Conservation (phyloP, 2,329 filamentous ascomycete species). For the Talaromyces islandicus region DNA sequence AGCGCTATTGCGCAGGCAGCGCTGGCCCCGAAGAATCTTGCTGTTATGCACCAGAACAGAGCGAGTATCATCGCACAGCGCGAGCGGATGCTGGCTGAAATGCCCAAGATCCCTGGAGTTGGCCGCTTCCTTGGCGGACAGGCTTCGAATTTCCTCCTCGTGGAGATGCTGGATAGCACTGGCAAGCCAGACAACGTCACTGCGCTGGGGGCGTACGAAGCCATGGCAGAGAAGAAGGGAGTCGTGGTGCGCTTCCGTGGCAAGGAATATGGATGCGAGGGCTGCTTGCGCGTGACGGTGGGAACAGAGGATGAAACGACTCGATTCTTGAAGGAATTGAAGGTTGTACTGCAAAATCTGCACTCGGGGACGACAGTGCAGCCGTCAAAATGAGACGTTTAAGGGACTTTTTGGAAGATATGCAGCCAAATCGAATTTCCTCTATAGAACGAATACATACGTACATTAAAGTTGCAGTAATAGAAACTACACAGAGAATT, state of each 20-base stretch:
- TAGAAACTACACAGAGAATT: background rate
- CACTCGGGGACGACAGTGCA: conserved; percentile 32
- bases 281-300: conserved; percentile 85
- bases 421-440: background rate
- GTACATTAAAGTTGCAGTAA: background rate
- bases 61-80: conserved; percentile 69
- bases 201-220: conserved; percentile 76
- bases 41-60: conserved; percentile 65
- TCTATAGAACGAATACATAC: background rate
- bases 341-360: conserved; percentile 44
- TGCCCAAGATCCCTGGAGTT: conserved; percentile 70
- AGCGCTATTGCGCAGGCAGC: conserved; percentile 72
- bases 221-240: conserved; percentile 74
- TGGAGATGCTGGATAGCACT: conserved; percentile 69
- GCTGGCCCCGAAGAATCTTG: conserved; percentile 60
- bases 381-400: conserved; percentile 28
- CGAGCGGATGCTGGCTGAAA: conserved; percentile 64
- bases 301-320: conserved; percentile 84
- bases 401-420: background rate
- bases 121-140: conserved; percentile 74
- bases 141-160: conserved; percentile 83
- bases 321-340: conserved; percentile 66
- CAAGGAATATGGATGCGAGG: conserved; percentile 82
- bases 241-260: conserved; percentile 93
- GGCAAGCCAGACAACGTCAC: conserved; percentile 72